Conservation (phyloP, 2,329 filamentous ascomycete species). For the Tolypocladium capitatum region DNA sequence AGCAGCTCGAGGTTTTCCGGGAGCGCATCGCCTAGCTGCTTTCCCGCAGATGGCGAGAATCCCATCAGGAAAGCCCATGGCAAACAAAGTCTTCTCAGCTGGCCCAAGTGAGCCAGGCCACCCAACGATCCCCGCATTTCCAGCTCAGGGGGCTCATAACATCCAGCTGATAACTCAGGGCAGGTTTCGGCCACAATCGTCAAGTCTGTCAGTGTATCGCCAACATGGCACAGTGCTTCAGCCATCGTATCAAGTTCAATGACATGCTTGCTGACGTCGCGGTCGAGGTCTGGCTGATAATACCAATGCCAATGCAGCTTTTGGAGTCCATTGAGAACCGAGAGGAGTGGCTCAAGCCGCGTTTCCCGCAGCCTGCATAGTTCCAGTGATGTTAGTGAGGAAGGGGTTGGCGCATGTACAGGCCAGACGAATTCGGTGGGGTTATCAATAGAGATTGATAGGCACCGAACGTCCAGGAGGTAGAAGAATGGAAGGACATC, state of each 20-base stretch:
- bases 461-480: not conserved
- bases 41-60: not conserved
- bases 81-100: not conserved
- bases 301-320: not conserved
- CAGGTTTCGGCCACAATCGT: not conserved
- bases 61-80: constrained; percentile 2
- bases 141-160: not conserved
- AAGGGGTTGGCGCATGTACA: not conserved
- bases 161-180: not conserved
- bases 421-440: constrained; percentile 4
- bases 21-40: not conserved
- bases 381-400: not conserved
- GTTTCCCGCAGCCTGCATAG: constrained; percentile 4
- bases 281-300: not conserved
- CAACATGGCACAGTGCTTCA: not conserved
- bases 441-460: constrained; percentile 5
- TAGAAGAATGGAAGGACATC: constrained; percentile 4
- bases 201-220: not conserved
- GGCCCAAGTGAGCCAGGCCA: not conserved
- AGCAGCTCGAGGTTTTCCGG: not conserved
- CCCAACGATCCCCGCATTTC: not conserved
- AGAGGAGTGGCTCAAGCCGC: constrained; percentile 1
- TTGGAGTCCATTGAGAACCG: not conserved
- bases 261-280: not conserved
- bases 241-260: not conserved